These are phyloP conservation scores for Cladosporium cucumerinum DNA, from an alignment of 2,329 filamentous ascomycete genomes.

Conservation along the genomic window DNA sequence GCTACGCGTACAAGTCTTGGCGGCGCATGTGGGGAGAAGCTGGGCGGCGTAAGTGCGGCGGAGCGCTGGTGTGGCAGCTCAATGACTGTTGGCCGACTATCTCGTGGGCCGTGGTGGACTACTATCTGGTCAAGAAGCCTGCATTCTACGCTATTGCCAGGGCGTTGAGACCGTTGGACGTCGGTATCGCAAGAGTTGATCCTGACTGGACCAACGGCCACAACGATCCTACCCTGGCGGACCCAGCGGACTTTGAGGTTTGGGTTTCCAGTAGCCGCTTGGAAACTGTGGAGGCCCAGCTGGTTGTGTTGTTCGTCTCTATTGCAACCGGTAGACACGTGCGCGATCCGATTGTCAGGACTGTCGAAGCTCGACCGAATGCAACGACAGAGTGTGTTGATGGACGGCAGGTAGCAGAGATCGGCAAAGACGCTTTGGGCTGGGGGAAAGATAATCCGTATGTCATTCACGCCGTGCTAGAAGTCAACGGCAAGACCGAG, in stretches of 20 bases:
- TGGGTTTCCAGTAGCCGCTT: slow-evolving; percentile 54
- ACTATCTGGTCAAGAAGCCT: slow-evolving; percentile 72
- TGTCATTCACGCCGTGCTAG: slow-evolving; percentile 50
- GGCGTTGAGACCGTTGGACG: slow-evolving; percentile 67
- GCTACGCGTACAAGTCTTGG: slow-evolving; percentile 63
- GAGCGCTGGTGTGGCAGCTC: slow-evolving; percentile 78
- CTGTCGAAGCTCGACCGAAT: slow-evolving; percentile 50
- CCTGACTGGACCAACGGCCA: slow-evolving; percentile 60
- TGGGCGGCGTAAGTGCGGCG: slow-evolving; percentile 63
- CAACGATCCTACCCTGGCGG: slow-evolving; percentile 51
- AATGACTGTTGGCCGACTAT: slow-evolving; percentile 86
- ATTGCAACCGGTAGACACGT: slow-evolving; percentile 42
- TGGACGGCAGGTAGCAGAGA: slow-evolving; percentile 47
- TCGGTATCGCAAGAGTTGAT: slow-evolving; percentile 64
- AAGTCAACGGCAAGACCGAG: slow-evolving; percentile 50
- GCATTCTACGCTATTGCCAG: slow-evolving; percentile 76
- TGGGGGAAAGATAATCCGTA: slow-evolving; percentile 35
- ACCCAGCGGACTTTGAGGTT: slow-evolving; percentile 51
- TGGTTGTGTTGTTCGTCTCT: slow-evolving; percentile 54
- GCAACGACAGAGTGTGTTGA: slow-evolving; percentile 52
- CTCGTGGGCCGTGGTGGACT: slow-evolving; percentile 75
- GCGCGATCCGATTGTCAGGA: slow-evolving; percentile 41
- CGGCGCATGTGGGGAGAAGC: slow-evolving; percentile 70
- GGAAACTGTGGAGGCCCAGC: slow-evolving; percentile 44
- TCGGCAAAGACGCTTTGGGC: slow-evolving; percentile 39